Evolutionary conservation across 1,139 yeast genomes (phyloP).

Genomic region (Meyerozyma elateridarum): DNA sequence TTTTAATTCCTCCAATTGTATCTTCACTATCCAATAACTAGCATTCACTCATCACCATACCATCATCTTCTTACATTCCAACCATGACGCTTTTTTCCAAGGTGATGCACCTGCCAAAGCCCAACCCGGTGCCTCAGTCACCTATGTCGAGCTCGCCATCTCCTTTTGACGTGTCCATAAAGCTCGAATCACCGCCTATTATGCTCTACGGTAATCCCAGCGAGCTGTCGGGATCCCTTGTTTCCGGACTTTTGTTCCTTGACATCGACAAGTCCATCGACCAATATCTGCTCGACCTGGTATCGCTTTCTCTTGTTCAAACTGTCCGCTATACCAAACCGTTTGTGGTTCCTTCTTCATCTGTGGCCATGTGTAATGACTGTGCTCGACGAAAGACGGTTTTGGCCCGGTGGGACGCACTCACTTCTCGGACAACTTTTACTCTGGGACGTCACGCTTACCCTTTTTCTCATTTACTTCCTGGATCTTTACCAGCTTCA

Average conservation of each 20-base stretch:
- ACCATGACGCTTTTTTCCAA: conserved; percentile 12
- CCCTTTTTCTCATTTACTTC: conserved; percentile 89
- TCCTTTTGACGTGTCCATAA: conserved; percentile 47
- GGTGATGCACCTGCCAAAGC: conserved; percentile 8
- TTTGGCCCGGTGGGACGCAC: conserved; percentile 86
- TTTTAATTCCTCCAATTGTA: too few relatives aligned
- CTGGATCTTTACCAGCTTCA: conserved; percentile 88
- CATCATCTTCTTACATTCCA: too few relatives aligned
- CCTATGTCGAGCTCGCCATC: conserved; percentile 4
- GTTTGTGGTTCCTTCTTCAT: conserved; percentile 49
- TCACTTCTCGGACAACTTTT: conserved; percentile 52
- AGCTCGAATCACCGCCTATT: conserved; percentile 87
- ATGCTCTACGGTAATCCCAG: conserved; percentile 73
- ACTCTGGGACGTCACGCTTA: conserved; percentile 72
- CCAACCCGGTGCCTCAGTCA: conserved; percentile 4
- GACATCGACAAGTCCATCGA: conserved; percentile 14
- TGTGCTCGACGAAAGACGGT: conserved; percentile 55
- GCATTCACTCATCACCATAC: too few relatives aligned
- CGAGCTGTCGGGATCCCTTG: conserved; percentile 80
- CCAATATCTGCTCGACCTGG: conserved; percentile 49
- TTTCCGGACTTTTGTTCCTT: conserved; percentile 63
- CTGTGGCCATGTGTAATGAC: conserved; percentile 49
- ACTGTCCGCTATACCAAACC: conserved; percentile 63
- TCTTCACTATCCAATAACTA: too few relatives aligned
- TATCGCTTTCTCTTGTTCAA: conserved; percentile 66